These are phyloP conservation scores for Dillenia suffruticosa DNA, from an alignment of 164 flowering plant species.

Conservation along the genomic window DNA sequence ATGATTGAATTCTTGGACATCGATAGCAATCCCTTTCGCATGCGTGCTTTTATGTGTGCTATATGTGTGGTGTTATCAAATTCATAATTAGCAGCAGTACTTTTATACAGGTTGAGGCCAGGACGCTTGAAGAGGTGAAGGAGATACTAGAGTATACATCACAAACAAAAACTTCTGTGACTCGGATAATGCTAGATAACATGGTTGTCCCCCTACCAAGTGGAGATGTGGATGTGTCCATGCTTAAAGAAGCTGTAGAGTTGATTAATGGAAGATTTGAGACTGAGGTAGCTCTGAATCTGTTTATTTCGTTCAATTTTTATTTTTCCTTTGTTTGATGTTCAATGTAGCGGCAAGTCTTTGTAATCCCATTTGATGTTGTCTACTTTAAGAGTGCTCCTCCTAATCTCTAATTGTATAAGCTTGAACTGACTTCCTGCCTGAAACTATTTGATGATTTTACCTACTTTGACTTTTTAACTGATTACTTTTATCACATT, in stretches of 20 bases:
- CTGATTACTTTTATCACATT: no score
- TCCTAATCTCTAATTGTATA: not conserved
- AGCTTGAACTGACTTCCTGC: not conserved
- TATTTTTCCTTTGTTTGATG: not conserved
- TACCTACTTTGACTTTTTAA: no score
- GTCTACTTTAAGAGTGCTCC: not conserved
- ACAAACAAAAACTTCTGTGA: conserved; percentile 53
- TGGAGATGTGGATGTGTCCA: conserved; percentile 83
- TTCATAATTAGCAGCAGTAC: not conserved
- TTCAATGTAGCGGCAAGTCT: not conserved
- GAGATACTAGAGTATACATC: conserved; percentile 82
- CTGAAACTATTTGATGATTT: no score
- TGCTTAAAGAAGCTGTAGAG: conserved; percentile 90
- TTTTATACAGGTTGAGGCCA: conserved; percentile 67
- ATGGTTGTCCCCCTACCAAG: conserved; percentile 82
- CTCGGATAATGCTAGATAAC: conserved; percentile 94
- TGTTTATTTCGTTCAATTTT: not conserved
- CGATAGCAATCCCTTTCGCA: no score
- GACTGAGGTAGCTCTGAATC: conserved; percentile 64
- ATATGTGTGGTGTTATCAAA: not conserved
- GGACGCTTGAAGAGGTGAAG: conserved; percentile 85
- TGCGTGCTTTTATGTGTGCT: not conserved
- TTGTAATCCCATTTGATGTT: not conserved
- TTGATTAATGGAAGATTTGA: conserved; percentile 82
- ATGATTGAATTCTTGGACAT: no score